Evolutionary conservation across 2,329 filamentous ascomycete species (phyloP), one percentile per base, ranked within the genome.

Genomic region (Colletotrichum sojae): DNA sequence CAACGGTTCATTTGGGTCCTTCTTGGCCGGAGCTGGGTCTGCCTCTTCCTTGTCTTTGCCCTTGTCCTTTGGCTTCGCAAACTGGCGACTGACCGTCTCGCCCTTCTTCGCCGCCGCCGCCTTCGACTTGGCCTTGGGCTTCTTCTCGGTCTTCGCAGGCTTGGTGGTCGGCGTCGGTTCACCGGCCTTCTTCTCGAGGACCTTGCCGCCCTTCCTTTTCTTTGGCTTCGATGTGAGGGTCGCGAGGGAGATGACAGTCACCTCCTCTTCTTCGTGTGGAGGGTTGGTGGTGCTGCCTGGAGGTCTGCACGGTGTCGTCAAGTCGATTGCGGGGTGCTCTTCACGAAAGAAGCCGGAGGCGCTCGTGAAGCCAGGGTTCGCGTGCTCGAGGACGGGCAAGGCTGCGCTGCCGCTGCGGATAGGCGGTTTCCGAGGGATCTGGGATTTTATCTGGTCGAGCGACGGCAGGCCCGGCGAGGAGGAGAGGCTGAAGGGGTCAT

Each of bases 381-480:
- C 46, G 36, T 66, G 40, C n/a, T 55, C 27, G 27, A 36, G n/a
- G 3, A 40, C 46, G 6, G 46, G 48, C 59, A 13, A 62, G 18
- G 55, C 36, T 39, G 51, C 25, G 45, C 55, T 39, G 20, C 45
- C 27, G n/a, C 58, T 55, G 65, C 53, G 63, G 20, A 65, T 2
- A 9, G 36, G 22, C 51, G 66, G 27, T 15, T 56, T 25, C n/a
- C 64, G 18, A 18, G 65, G 45, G 16, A 69, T n/a, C 61, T 81
- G 83, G 3, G 80, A 78, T 1, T 86, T 71, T 10, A 90, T 75
- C 3, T 89, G 83, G 45, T 81, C 80, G 0, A 89, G 76, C 0
- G 87, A 83, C 3, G 88, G 88, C 0, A 90, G 76, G n/a, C 81
- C 82, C n/a, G 87, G 86, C 5, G 87, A 89, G 0, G 86, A 88